phyloP scores from a whole-genome alignment of 768 basidiomycete genomes.

The Suillus discolor region DNA sequence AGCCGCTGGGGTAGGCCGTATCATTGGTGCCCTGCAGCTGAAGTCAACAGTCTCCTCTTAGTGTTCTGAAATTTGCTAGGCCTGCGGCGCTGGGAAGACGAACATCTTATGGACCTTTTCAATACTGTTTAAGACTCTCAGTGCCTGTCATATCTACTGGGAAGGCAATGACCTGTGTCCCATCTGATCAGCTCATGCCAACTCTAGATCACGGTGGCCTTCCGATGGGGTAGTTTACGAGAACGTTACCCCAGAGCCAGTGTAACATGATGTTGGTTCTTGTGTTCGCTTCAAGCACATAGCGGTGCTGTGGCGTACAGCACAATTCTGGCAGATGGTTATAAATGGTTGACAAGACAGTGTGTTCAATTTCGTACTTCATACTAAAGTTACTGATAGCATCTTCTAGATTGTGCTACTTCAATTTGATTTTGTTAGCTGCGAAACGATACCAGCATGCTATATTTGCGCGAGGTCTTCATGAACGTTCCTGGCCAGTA shows the following conservation, averaged over 20 bases:
- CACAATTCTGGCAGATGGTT: neutral
- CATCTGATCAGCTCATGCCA: neutral
- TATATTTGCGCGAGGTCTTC: neutral
- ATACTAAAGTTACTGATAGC: neutral
- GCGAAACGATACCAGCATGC: neutral
- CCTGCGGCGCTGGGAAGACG: neutral
- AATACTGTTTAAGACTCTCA: neutral
- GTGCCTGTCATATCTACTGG: neutral
- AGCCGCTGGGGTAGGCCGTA: neutral
- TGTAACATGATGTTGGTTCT: neutral
- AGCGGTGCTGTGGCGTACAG: neutral
- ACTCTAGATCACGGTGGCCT: neutral
- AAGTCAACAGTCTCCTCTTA: neutral
- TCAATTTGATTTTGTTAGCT: neutral
- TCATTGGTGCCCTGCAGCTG: neutral
- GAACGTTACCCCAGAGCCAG: neutral
- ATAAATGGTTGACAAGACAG: neutral
- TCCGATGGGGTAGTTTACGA: neutral
- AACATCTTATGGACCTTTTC: neutral
- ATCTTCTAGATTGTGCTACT: too few species aligned
- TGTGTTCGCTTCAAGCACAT: neutral
- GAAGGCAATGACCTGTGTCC: neutral
- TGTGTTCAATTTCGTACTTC: neutral
- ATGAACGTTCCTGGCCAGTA: neutral
- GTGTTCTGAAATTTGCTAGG: neutral